Evolutionary conservation across 1,284 basidiomycete genomes (phyloP).

Genomic region (Ustilago xerochloae): DNA sequence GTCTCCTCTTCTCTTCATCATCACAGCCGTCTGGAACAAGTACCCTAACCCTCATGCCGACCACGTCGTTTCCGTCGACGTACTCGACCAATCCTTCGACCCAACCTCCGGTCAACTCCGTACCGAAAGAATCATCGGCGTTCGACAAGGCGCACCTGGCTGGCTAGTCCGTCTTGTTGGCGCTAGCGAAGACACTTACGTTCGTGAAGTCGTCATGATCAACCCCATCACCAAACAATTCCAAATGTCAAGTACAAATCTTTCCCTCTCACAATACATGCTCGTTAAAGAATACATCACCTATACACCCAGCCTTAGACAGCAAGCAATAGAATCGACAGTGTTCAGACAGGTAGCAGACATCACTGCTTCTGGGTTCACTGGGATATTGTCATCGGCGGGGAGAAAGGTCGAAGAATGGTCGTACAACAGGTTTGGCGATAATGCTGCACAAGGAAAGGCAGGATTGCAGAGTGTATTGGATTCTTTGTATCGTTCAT

Average conservation of each 20-base stretch:
- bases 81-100: conserved; percentile 83
- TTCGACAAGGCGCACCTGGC: conserved; percentile 82
- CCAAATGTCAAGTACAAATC: conserved; percentile 68
- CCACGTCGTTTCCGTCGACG: conserved; percentile 91
- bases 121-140: conserved; percentile 84
- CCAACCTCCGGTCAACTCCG: conserved; percentile 85
- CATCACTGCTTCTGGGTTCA: conserved; percentile 46
- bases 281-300: conserved; percentile 89
- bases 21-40: conserved; percentile 85
- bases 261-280: conserved; percentile 87
- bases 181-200: conserved; percentile 89
- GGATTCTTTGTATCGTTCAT: conserved; percentile 23
- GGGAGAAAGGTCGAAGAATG: conserved; percentile 59
- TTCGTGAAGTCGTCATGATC: conserved; percentile 87
- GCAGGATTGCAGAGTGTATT: conserved; percentile 47
- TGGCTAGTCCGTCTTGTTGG: conserved; percentile 91
- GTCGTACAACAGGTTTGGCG: conserved; percentile 42
- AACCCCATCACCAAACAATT: conserved; percentile 34
- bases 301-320: conserved; percentile 75
- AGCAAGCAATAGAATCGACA: conserved; percentile 71
- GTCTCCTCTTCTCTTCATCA: not conserved
- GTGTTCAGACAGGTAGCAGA: conserved; percentile 44
- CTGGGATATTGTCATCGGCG: conserved; percentile 35
- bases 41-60: conserved; percentile 93
- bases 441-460: conserved; percentile 56